Base-by-base conservation (phyloP, 495 filamentous ascomycete species). In the Pyrenula massariospora region DNA sequence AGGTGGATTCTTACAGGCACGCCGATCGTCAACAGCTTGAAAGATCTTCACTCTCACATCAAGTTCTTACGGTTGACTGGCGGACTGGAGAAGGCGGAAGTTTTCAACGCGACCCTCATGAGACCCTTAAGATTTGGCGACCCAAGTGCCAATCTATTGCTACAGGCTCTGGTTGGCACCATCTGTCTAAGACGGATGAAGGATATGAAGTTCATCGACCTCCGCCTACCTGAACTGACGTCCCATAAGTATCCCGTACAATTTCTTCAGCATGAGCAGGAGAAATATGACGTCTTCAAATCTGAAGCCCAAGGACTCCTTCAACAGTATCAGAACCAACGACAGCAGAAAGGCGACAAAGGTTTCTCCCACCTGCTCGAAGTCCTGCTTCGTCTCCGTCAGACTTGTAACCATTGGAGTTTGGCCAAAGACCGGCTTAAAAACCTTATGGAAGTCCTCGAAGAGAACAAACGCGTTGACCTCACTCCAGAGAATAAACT, bases 331-430 rank as follows among this genome's bases (percentile, higher is more conserved):
- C 82, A 83, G 60, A 60, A 70, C 63, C 31, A 72, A 68, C 50
- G 63, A 67, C 52, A 63, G 24, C 67, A 68, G 8, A 70, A 74
- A 58, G 73, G 70, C 20, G 68, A 68, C 0, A 67, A 79, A 24
- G 73, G 70, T 1, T 86, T 86, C 60, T 78, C 82, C 2, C 77
- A 84, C 60, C 73, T 96, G 1, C 78, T 95, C 15, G 90, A 95
- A 67, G 79, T 91, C 53, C 74, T 96, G 25, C 78, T 96, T 0
- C 85, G 91, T 12, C 77, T 96, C 56, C 82, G 91, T 15, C 91
- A 96, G 68, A 80, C 85, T 59, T 91, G 91, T 69, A 89, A 92
- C 59, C 91, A 95, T 67, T 92, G 88, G 87, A 83, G 82, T 12
- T 75, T 96, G 1, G 69, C 71, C 50, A 85, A 87, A 31, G 73